Base-by-base conservation (phyloP, 257 asterid species). In the Salvia miltiorrhiza region DNA sequence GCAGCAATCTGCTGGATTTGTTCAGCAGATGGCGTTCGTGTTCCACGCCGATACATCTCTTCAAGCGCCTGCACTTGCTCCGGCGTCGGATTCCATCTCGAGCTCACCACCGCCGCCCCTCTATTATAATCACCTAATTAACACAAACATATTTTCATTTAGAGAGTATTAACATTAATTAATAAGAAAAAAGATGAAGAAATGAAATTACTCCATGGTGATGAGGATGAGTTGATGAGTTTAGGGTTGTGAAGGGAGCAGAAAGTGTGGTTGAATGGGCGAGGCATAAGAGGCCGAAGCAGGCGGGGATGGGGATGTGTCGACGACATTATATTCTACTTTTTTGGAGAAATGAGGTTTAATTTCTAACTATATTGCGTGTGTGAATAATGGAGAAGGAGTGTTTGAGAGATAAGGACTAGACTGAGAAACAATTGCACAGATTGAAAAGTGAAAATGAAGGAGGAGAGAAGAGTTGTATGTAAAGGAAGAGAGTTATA, bases 11-110 rank as follows among this genome's bases (percentile, higher is more conserved):
- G 84, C 54, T 82, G 88, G 73, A 89, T 89, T 78, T 89, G 90
- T 23, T 83, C 81, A 7, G 95, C 82, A 9, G 92, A 71, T 3
- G 96, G 96, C 0, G 87, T 85, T 23, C 80, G 81, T 3, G 78
- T 70, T 24, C 95, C 96, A 0, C 84, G 75, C 43, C 80, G 43
- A 45, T 85, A 89, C 95, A 85, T 85, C 52, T 89, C 95, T 59
- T 84, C 89, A 0, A 89, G 87, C 12, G 90, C 87, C 48, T 79
- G 77, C 54, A 89, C 61, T 54, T 89, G 96, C 76, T 87, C 96
- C 11, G 87, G 82, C 4, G 92, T 85, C 16, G 96, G 96, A 63
- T 83, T 89, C 96, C 96, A 89, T 74, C 95, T 77, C 32, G 95
- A 59, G 73, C 80, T 79, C 82, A 72, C 75, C 53, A 63, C 6